phyloP scores from a whole-genome alignment of 164 flowering plant species.

The Euptelea pleiosperma region DNA sequence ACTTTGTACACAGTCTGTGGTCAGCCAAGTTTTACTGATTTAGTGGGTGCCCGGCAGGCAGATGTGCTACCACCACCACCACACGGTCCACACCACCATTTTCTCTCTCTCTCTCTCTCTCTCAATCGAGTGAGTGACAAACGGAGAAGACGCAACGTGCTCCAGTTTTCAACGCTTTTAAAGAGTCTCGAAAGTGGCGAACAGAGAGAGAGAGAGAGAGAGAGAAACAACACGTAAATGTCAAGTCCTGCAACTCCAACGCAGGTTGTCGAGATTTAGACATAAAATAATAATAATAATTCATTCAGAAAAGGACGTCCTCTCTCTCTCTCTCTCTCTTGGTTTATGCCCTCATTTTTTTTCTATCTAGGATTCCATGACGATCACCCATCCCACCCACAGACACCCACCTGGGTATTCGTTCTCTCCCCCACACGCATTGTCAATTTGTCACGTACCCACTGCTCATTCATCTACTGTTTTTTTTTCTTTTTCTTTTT shows the following conservation, averaged over 20 bases:
- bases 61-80: too few relatives aligned
- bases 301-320: slow-evolving; percentile 1
- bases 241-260: slow-evolving; percentile 40
- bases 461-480: too few relatives aligned
- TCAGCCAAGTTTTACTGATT: too few relatives aligned
- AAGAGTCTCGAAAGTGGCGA: slow-evolving; percentile 15
- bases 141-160: slow-evolving; percentile 50
- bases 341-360: too few relatives aligned
- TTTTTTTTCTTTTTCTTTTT: too few relatives aligned
- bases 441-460: not conserved
- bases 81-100: too few relatives aligned
- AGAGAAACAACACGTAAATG: slow-evolving; percentile 49
- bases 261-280: slow-evolving; percentile 28
- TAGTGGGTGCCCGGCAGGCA: too few relatives aligned
- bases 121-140: slow-evolving; percentile 37
- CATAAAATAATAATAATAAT: not conserved
- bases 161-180: slow-evolving; percentile 30
- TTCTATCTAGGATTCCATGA: slow-evolving; percentile 4
- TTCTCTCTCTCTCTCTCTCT: not conserved
- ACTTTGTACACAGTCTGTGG: too few relatives aligned
- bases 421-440: slow-evolving; percentile 7
- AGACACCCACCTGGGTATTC: not conserved
- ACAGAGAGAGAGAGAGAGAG: slow-evolving; percentile 14
- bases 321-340: too few relatives aligned
- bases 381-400: too few relatives aligned